Conservation (phyloP, 75 land plant species). For the Isoetes taiwanensis region DNA sequence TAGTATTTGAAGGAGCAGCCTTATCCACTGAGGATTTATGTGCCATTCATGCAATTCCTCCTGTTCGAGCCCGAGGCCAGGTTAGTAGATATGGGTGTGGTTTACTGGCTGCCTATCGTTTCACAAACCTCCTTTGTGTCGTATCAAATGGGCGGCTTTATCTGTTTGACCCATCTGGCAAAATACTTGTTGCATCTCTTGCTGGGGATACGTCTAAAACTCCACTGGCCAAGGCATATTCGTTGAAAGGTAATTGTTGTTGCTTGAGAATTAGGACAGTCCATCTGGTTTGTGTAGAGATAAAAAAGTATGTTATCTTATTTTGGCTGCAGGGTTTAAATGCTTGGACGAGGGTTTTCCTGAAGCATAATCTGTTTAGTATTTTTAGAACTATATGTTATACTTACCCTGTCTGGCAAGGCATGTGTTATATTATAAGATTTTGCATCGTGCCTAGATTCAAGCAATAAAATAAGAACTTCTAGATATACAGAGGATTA, state of each 20-base stretch:
- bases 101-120: conserved; percentile 49
- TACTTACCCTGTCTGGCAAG: no score
- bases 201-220: conserved; percentile 15
- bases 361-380: not conserved
- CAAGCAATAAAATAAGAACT: no score
- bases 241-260: conserved; percentile 69
- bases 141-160: conserved; percentile 65
- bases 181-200: conserved; percentile 39
- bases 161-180: conserved; percentile 80
- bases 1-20: conserved; percentile 59
- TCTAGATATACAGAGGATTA: no score
- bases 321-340: not conserved
- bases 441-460: no score
- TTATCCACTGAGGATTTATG: conserved; percentile 72
- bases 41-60: conserved; percentile 59
- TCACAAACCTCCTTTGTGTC: conserved; percentile 53
- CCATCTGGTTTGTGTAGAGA: no score
- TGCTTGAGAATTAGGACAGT: no score
- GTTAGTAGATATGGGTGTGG: conserved; percentile 68
- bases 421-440: no score
- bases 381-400: not conserved
- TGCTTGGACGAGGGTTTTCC: not conserved
- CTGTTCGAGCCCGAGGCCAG: conserved; percentile 58
- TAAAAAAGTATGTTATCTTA: no score
- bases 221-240: conserved; percentile 46